Evolutionary conservation across 192 early-diverging fungal genomes (phyloP), one percentile per base, ranked within the genome.

Genomic region (Pilobolus umbonatus): DNA sequence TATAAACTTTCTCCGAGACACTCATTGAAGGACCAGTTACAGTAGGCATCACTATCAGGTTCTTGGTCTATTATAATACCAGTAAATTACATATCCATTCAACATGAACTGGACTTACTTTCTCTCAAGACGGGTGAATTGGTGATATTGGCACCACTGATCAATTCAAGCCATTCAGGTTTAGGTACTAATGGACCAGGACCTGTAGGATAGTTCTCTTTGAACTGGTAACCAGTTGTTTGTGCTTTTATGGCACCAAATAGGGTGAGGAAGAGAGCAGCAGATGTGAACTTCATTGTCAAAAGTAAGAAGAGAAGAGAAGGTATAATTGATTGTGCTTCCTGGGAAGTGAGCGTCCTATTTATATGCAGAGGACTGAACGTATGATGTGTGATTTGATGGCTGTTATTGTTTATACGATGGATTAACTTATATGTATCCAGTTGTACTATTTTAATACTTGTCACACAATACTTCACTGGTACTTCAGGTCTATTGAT

Each of bases 21-120:
- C 26, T 75, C 74, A 28, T 75, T 70, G 29, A 73, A 78, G 12
- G 78, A 73, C 80, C 80, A 82, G 63, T 75, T 73, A 55, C 80
- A 79, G 43, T 69, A 77, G 38, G 64, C 22, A 35, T 69, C 67
- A 55, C 54, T 32, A 15, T n/a, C 4, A 36, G 24, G 21, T 26
- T 48, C 40, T 21, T 48, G 1, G 2, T 22, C 32, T 55, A 2
- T 47, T 21, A 8, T 22, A 31, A 4, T 59, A 17, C 4, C 26
- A 17, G 45, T 61, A 61, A 21, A 55, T 49, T 15, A 57, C 9
- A 57, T 26, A 39, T 57, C 4, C 28, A 1, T 57, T n/a, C 29
- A 22, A 39, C 10, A 40, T 44, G 22, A 21, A 25, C 0, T 35
- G 17, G 15, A 15, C 6, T 43, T 43, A 57, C 52, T 38, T 53